These are phyloP conservation scores for Colletotrichum cuscutae DNA, from an alignment of 2,329 filamentous ascomycete species.

Conservation along the genomic window DNA sequence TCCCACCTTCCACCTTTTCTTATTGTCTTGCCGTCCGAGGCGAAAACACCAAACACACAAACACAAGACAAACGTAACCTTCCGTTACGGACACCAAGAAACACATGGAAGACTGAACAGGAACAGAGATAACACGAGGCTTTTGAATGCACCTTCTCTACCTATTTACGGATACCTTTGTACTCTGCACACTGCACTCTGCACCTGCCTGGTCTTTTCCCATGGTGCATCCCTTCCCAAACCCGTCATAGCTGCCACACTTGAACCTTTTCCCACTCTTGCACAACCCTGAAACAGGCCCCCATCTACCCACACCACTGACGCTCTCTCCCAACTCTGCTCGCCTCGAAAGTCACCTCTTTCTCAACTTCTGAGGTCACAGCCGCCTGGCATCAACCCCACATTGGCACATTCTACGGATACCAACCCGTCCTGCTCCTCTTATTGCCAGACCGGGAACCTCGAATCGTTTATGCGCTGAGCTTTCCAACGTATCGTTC, in stretches of 20 bases:
- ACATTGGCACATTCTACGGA: too few relatives aligned
- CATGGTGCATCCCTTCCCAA: conserved; percentile 25
- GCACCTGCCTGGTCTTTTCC: conserved; percentile 6
- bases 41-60: neutral
- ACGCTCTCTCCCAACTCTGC: neutral
- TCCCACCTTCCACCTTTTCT: neutral
- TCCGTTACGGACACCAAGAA: neutral
- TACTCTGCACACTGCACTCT: conserved; percentile 1
- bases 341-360: neutral
- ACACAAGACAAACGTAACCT: too few relatives aligned
- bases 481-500: neutral
- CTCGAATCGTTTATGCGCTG: neutral
- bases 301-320: conserved; percentile 12
- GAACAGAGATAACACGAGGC: neutral
- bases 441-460: neutral
- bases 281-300: conserved; percentile 27
- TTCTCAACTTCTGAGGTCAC: neutral
- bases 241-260: conserved; percentile 30
- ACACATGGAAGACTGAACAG: neutral
- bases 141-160: neutral
- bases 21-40: neutral
- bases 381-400: neutral
- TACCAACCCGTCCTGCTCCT: too few relatives aligned
- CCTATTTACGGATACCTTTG: too few relatives aligned
- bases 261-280: conserved; percentile 20